These are phyloP conservation scores for Mucor indicus DNA, from an alignment of 371 early-diverging fungal species.

Conservation along the genomic window DNA sequence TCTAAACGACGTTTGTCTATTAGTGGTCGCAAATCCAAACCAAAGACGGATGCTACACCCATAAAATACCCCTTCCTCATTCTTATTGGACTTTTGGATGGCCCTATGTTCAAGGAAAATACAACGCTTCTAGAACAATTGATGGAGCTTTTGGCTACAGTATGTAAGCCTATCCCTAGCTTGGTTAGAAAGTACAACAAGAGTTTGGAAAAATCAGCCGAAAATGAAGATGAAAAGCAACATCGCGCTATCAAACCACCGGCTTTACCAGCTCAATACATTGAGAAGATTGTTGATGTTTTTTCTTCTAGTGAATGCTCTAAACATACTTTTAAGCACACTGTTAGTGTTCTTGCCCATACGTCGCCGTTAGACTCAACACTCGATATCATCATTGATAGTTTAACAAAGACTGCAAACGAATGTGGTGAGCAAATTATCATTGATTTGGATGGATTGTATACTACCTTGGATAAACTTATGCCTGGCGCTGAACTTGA, in stretches of 20 bases:
- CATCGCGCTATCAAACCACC: conserved; percentile 52
- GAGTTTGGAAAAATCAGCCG: conserved; percentile 8
- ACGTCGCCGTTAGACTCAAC: conserved; percentile 74
- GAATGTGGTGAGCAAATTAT: conserved; percentile 67
- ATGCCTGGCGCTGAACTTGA: conserved; percentile 61
- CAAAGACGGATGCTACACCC: background rate
- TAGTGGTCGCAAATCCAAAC: conserved; percentile 18
- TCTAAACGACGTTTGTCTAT: conserved; percentile 1
- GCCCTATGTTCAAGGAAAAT: conserved; percentile 66
- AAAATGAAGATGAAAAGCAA: background rate
- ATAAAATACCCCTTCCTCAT: conserved; percentile 73
- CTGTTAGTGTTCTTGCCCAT: conserved; percentile 83
- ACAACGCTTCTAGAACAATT: conserved; percentile 76
- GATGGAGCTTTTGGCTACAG: conserved; percentile 70
- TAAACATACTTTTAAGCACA: conserved; percentile 91
- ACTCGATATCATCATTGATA: conserved; percentile 68
- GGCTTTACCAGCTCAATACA: conserved; percentile 63
- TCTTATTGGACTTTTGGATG: conserved; percentile 72
- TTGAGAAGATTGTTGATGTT: conserved; percentile 81
- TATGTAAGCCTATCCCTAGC: conserved; percentile 56
- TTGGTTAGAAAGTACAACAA: conserved; percentile 32
- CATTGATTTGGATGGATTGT: conserved; percentile 64
- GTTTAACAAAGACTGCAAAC: conserved; percentile 68
- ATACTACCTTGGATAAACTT: conserved; percentile 51
- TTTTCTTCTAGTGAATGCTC: conserved; percentile 89